phyloP scores from a whole-genome alignment of 2,329 filamentous ascomycete species.

The Alternaria triticimaculans region DNA sequence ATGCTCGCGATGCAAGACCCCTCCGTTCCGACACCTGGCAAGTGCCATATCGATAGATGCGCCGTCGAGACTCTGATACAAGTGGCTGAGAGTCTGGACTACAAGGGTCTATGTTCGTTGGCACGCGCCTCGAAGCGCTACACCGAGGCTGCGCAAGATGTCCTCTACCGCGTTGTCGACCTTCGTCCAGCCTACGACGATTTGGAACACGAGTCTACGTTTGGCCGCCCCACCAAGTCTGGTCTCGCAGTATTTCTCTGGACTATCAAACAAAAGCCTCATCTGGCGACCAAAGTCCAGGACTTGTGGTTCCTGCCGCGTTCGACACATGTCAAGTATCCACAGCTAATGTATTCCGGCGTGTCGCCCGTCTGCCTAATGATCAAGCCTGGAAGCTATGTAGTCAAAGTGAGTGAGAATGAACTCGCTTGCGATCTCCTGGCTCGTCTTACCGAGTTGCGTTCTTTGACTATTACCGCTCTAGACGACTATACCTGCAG shows the following conservation, averaged over 20 bases:
- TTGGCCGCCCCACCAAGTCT: not conserved
- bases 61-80: not conserved
- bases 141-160: not conserved
- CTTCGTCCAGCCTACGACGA: not conserved
- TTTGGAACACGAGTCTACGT: too few relatives aligned
- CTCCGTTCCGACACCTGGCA: not conserved
- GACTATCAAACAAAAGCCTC: not conserved
- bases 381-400: too few relatives aligned
- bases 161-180: not conserved
- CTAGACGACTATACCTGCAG: too few relatives aligned
- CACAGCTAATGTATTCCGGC: too few relatives aligned
- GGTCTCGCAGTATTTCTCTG: not conserved
- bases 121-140: not conserved
- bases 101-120: not conserved
- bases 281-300: not conserved
- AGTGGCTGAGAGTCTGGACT: not conserved
- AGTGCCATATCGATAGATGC: not conserved
- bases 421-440: not conserved
- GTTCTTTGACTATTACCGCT: not conserved
- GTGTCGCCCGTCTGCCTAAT: too few relatives aligned
- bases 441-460: not conserved
- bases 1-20: not conserved
- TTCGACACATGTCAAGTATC: too few relatives aligned
- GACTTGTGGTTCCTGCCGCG: not conserved
- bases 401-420: not conserved